phyloP scores from a whole-genome alignment of 192 early-diverging fungal genomes.

The Coemansia sp. region DNA sequence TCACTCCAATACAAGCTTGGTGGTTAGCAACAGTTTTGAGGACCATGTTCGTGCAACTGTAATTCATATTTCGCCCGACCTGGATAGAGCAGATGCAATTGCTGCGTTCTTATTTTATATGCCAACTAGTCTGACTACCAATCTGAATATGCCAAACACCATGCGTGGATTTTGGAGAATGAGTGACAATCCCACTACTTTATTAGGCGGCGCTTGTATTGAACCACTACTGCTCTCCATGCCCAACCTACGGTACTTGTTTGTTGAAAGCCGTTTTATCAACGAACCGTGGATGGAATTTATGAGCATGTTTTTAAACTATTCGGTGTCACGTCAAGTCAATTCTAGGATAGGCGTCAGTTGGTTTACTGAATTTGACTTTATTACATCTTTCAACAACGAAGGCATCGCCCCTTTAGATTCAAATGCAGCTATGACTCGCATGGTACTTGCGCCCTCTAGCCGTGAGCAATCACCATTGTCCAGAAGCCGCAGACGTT shows the following conservation, averaged over 20 bases:
- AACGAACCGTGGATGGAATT: background rate
- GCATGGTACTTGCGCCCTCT: no score
- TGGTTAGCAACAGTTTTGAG: background rate
- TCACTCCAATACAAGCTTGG: background rate
- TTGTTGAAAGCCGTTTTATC: background rate
- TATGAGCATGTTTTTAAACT: background rate
- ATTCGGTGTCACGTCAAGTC: background rate
- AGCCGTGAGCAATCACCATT: background rate
- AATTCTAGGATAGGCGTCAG: background rate
- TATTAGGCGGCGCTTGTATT: background rate
- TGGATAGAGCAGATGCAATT: background rate
- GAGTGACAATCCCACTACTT: background rate
- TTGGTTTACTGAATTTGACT: no score
- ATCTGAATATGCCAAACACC: background rate
- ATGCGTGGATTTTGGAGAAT: background rate
- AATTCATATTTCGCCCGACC: background rate
- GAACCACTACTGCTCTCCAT: background rate
- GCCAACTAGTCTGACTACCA: background rate
- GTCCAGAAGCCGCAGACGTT: no score
- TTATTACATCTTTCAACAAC: no score
- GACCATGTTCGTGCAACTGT: background rate
- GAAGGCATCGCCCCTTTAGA: no score
- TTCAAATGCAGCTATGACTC: no score
- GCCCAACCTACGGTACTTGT: background rate
- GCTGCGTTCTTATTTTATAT: background rate